A percentile compares a stretch with the other conserved stretches of the same genome.
Conservation (phyloP, 345 rosid genomes). For the Rhodamnia rubescens region DNA sequence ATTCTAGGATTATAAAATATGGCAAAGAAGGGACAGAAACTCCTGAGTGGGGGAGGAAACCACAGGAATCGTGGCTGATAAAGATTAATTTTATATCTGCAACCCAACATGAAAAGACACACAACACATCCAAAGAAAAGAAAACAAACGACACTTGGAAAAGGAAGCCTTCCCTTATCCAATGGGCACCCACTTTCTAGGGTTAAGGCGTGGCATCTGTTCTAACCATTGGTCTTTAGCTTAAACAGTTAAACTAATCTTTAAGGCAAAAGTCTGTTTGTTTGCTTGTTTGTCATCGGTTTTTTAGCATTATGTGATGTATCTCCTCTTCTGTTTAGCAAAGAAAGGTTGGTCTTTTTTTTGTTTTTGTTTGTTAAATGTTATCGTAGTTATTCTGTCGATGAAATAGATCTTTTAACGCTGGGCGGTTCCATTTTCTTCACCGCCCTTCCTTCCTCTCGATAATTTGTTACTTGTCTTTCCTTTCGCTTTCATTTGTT, state of each 20-base stretch:
- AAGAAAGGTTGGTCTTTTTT: neutral
- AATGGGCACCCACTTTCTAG: slow-evolving; percentile 35
- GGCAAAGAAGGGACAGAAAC: neutral
- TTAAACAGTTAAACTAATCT: neutral
- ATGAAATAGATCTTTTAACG: neutral
- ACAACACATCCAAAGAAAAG: neutral
- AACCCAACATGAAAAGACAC: neutral
- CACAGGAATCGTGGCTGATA: slow-evolving; percentile 1
- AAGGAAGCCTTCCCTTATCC: slow-evolving; percentile 12
- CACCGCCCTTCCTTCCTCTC: too few species aligned
- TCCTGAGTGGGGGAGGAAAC: slow-evolving; percentile 28
- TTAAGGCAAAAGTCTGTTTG: neutral
- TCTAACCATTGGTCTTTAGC: neutral
- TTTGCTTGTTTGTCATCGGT: neutral
- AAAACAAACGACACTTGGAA: neutral
- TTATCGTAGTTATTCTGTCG: neutral
- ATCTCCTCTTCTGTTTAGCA: neutral
- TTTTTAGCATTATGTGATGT: neutral
- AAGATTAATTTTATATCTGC: neutral
- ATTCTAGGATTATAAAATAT: neutral
- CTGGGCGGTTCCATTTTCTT: too few species aligned
- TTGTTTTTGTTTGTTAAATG: neutral
- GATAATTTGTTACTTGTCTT: too few species aligned
- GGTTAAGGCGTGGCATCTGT: slow-evolving; percentile 19
- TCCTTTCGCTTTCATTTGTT: too few species aligned